Base-by-base conservation (phyloP, 331 rosid genomes). In the Arachis monticola region DNA sequence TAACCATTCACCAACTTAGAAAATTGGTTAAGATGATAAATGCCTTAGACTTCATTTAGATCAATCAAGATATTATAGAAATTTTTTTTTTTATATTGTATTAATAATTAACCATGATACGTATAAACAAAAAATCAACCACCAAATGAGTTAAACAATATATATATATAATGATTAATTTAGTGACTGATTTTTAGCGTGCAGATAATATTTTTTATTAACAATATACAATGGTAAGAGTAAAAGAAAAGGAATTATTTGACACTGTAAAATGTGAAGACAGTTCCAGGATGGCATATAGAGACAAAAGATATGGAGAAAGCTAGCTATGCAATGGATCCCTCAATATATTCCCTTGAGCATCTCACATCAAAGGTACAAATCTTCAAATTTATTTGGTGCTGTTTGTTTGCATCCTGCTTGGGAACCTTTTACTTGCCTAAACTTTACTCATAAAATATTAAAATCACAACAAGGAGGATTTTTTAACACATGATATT, bases 351-450 rank as follows among this genome's bases (percentile, higher is more conserved):
- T 60, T 42, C 61, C 52, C 65, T 71, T 55, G 59, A 55, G 57
- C 74, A 72, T 38, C 35, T 78, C 69, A 71, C 7, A 11, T 69
- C 55, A 45, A 41, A 55, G 50, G 55, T 79, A 65, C 47, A 8
- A n/a, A 38, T 56, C 58, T 72, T 79, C 52, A 30, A 65, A 22
- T 38, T 66, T 45, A 70, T 27, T 70, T 8, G 59, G 73, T 78
- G 69, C 78, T 79, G 79, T 44, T 79, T 67, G 46, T 72, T 55
- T 70, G 74, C 64, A 73, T 57, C 70, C 79, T 64, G 0, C 30
- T 60, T 35, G 31, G 70, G 69, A 76, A 77, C 81, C 70, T 72
- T 72, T 64, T 56, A 35, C 47, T 35, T 51, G 6, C 48, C 48
- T 64, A 27, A 13, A 72, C 55, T 64, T 64, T 78, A 46, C 83